Evolutionary conservation across 129 eudicot species (phyloP), one percentile per base, ranked within the genome.

Genomic region (Flaveria brownii): DNA sequence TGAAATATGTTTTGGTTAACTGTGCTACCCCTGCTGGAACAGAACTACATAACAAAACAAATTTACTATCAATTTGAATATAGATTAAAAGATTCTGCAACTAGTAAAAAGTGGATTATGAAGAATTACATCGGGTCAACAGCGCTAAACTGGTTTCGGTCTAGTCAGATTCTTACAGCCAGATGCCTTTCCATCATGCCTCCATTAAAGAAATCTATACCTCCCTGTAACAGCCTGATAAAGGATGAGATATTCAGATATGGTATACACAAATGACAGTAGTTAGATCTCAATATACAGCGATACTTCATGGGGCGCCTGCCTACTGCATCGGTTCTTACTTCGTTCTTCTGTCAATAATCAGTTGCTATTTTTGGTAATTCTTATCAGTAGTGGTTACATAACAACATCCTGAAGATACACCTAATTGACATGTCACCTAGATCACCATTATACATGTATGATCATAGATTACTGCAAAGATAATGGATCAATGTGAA

Each of bases 401-500:
- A 25, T 60, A 25, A 46, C 25, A 74, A 43, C 23, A 51, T 17
- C 79, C 47, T 75, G 62, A 60, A 45, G n/a, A 46, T 13, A 14
- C 56, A 45, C 70, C 12, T 16, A 45, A 46, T 23, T 25, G 28
- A 61, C 23, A 39, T 39, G 80, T 30, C 72, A 76, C 45, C 26
- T 18, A 22, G 67, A 52, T 76, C 36, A 51, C 63, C 52, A 50
- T 50, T 6, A 60, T 18, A 33, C 73, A 63, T 65, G 66, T 18
- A 52, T 50, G 4, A 65, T 39, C 41, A 66, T 65, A 66, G 13
- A 68, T 52, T 51, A 52, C 67, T 9, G 33, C 14, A 73, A 55
- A 54, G 43, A 67, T 42, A 50, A 66, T 76, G 74, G 66, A 66
- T 51, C 74, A 52, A 36, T 66, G 66, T 15, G 74, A 22, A 66